Percentiles rank a stretch among this genome's conserved stretches.
phyloP scores from a whole-genome alignment of 345 rosid species.

The Sonneratia caseolaris region DNA sequence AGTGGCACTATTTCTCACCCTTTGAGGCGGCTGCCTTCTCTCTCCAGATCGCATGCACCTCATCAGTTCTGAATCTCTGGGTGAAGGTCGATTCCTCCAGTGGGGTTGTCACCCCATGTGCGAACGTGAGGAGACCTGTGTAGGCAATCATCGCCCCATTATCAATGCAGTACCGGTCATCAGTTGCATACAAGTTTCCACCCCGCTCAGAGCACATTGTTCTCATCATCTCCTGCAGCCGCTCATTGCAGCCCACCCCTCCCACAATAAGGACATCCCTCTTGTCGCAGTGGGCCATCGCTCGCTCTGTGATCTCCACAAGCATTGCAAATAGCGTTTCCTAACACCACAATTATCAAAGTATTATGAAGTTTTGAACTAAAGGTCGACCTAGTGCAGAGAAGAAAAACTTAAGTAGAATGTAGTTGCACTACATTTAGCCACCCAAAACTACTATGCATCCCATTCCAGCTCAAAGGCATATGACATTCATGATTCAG shows the following conservation, averaged over 20 bases:
- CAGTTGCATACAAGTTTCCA: constrained; percentile 73
- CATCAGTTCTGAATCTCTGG: constrained; percentile 85
- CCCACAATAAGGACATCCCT: constrained; percentile 90
- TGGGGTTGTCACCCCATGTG: constrained; percentile 54
- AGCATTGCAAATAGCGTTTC: constrained; percentile 90
- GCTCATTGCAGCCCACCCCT: constrained; percentile 92
- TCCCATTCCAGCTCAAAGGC: not conserved
- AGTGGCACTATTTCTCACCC: not conserved
- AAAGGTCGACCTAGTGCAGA: not conserved
- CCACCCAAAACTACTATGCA: not conserved
- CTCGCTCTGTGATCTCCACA: constrained; percentile 91
- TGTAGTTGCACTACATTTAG: not conserved
- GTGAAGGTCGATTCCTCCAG: constrained; percentile 82
- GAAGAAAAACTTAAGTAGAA: not conserved
- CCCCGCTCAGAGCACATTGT: constrained; percentile 87
- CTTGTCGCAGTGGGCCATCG: constrained; percentile 96
- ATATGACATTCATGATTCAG: too few species aligned
- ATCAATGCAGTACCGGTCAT: constrained; percentile 84
- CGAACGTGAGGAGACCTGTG: constrained; percentile 78
- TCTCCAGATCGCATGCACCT: constrained; percentile 88
- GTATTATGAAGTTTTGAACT: not conserved
- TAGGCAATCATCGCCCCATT: constrained; percentile 99
- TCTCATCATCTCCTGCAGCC: constrained; percentile 95
- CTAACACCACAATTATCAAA: constrained; percentile 18
- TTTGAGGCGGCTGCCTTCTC: constrained; percentile 27